Evolutionary conservation across 176 grass and related monocot genomes (phyloP).

Genomic region (Cenchrus americanus): DNA sequence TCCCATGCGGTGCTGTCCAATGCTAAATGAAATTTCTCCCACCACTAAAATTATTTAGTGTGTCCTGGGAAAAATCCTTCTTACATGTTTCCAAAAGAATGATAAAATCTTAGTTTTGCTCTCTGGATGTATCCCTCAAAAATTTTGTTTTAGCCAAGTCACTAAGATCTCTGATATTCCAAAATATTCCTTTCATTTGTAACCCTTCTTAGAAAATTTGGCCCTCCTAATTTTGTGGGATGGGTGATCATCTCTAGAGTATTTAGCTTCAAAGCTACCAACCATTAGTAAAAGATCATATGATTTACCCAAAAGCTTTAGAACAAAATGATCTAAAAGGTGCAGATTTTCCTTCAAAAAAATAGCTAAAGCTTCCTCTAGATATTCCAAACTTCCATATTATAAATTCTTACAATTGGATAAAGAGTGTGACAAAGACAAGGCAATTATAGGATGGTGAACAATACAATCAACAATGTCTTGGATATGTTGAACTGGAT

Average conservation of each 20-base stretch:
- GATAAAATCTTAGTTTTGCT: no score
- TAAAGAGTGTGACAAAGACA: conserved; percentile 60
- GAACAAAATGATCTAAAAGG: conserved; percentile 58
- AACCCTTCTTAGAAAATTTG: no score
- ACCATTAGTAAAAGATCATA: conserved; percentile 52
- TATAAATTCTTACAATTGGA: conserved; percentile 40
- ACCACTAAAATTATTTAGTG: no score
- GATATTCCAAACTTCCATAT: conserved; percentile 48
- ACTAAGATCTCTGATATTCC: no score
- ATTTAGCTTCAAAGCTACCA: conserved; percentile 30
- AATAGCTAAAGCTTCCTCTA: conserved; percentile 50
- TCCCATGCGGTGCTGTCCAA: no score
- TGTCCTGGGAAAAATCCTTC: no score
- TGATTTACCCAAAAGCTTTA: conserved; percentile 71
- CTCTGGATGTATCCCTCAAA: no score
- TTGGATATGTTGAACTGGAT: conserved; percentile 39
- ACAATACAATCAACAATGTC: conserved; percentile 71
- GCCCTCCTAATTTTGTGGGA: conserved; percentile 21
- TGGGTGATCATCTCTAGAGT: conserved; percentile 24
- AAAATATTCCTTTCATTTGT: no score
- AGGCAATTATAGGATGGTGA: conserved; percentile 69
- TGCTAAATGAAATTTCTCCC: no score
- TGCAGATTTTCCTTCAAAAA: conserved; percentile 66
- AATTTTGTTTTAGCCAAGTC: no score
- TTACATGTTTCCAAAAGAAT: no score